Base-by-base conservation (phyloP, 306 rosid species). In the Gynostemma pentaphyllum region DNA sequence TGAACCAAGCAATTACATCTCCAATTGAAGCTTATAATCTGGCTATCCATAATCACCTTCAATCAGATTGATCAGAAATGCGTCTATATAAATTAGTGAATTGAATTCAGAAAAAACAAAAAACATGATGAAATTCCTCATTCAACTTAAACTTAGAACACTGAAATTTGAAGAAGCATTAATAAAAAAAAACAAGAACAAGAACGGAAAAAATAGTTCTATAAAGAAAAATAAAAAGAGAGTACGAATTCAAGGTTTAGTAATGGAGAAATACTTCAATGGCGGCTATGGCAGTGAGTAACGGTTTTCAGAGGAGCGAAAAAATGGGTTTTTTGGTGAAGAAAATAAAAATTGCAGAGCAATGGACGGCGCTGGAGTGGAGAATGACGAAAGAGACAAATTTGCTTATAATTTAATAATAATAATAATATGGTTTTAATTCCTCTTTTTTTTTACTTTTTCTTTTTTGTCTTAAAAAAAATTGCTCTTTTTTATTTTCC, bases 11-110 rank as follows among this genome's bases (percentile, higher is more conserved):
- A 64, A 57, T 50, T 61, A 32, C 50, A 52, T 44, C 72, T 76
- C 69, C 59, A 68, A 46, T 81, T 74, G 49, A 72, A 74, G 67
- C 79, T 62, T 30, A 69, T 45, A 72, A 81, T 64, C 76, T 71
- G 85, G 61, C 72, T 52, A 74, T 50, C 79, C 90, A 76, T 76
- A 59, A 79, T 56, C 53, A 64, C 84, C 85, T 75, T 73, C 80
- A 81, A 71, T 66, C 63, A 62, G 69, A 56, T 54, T 53, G 45
- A 63, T 63, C 65, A 62, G 45, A 71, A n/a, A 57, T 27, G 26
- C 27, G 45, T 10, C 45, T 42, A 37, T 23, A 49, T 13, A 63
- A 3, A 42, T 13, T 15, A 14, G 11, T n/a, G 28, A 42, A 24
- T 23, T 15, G 28, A 5, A 44, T 13, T n/a, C n/a, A n/a, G n/a